phyloP scores from a whole-genome alignment of 768 basidiomycete species.

The Boletus subparvulus region DNA sequence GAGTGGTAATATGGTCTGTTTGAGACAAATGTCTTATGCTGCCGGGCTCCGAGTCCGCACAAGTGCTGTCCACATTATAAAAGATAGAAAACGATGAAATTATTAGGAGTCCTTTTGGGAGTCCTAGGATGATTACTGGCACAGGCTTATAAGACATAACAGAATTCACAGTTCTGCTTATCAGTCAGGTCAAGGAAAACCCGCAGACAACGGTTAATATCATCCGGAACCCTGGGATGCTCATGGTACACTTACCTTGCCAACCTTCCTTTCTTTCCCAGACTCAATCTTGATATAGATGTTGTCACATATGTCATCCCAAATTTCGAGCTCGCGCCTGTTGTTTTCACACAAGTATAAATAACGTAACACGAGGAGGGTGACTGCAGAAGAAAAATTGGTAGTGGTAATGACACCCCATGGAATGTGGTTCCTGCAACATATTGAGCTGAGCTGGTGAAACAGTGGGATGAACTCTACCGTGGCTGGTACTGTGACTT shows the following conservation, averaged over 20 bases:
- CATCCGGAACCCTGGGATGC: background rate
- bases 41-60: too few species aligned
- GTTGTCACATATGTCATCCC: constrained; percentile 57
- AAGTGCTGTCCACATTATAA: too few species aligned
- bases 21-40: too few species aligned
- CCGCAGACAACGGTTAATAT: constrained; percentile 31
- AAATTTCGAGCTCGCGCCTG: constrained; percentile 50
- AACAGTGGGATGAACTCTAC: constrained; percentile 33
- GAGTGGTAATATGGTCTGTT: too few species aligned
- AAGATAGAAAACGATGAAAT: too few species aligned
- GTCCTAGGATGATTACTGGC: too few species aligned
- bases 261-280: constrained; percentile 54
- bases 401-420: constrained; percentile 71
- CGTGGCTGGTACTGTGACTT: constrained; percentile 65
- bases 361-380: constrained; percentile 56
- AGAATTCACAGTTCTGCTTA: constrained; percentile 69
- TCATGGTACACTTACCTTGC: constrained; percentile 47
- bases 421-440: constrained; percentile 62
- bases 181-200: constrained; percentile 79
- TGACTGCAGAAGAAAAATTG: constrained; percentile 53
- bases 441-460: background rate
- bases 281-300: constrained; percentile 62
- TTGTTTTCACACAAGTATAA: constrained; percentile 62
- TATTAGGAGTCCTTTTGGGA: too few species aligned
- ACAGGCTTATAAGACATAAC: constrained; percentile 53